Evolutionary conservation across 2,329 filamentous ascomycete species (phyloP), one percentile per base, ranked within the genome.

Genomic region (Exophiala sp.): DNA sequence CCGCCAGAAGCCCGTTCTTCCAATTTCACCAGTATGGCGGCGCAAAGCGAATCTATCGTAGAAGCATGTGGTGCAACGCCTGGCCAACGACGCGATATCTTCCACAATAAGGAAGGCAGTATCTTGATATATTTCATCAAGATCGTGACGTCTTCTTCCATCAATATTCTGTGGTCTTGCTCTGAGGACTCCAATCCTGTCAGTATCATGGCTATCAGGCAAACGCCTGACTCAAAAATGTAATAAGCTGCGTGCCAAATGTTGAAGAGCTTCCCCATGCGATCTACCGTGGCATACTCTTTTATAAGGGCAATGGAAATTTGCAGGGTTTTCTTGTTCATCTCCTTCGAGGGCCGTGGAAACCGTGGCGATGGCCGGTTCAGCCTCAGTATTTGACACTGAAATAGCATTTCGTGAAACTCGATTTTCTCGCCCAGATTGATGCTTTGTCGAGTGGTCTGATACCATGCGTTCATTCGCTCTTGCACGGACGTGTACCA

Each of bases 81-180:
- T 16, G 49, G 49, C 54, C 54, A 52, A 8, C 54, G 54, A 21
- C 49, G 54, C 5, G 54, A 52, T 40, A 56, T 48, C 18, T 56
- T 56, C 33, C 49, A 24, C 33, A 56, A 18, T 3, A 56, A 39
- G 33, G 4, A 9, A 5, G 54, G 49, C 10, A 48, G 20, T n/a
- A 29, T 56, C 40, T 52, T 16, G 16, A 56, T 18, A 33, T 52
- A 52, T 48, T 38, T 44, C 33, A 14, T 10, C n/a, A 56, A 14
- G 20, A 52, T 49, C 6, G 16, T 34, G 18, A 52, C 34, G n/a
- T 56, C 54, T 24, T 52, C 49, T 33, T 40, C 49, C 5, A 32
- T 48, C 10, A 56, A 21, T n/a, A 18, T 10, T 42, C n/a, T 39
- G 33, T 14, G 41, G 35, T 42, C 42, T 7, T 29, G 21, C 29